A percentile compares a stretch with the other conserved stretches of the same genome.
Evolutionary conservation across 169 alveolate genomes (phyloP).

Genomic region (Amoebophrya sp.): DNA sequence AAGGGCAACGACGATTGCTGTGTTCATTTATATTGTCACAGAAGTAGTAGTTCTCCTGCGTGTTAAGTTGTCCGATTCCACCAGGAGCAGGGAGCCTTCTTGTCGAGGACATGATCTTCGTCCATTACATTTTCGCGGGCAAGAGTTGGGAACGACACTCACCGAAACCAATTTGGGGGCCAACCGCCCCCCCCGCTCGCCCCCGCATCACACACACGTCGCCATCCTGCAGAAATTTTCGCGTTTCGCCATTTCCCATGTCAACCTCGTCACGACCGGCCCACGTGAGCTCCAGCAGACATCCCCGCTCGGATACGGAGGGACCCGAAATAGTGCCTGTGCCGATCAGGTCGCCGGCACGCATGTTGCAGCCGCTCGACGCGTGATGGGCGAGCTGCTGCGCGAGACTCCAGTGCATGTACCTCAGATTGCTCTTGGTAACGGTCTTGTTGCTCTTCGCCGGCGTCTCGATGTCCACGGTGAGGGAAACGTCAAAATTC

Average conservation of each 20-base stretch:
- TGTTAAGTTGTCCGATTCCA: too few species aligned
- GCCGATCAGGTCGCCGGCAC: slow-evolving; percentile 58
- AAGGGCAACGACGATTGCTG: too few species aligned
- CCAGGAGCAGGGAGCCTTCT: too few species aligned
- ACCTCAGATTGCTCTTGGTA: background rate
- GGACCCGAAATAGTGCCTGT: slow-evolving; percentile 48
- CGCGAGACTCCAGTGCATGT: slow-evolving; percentile 48
- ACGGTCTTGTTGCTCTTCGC: too few species aligned
- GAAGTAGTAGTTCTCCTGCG: too few species aligned
- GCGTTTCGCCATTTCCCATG: background rate
- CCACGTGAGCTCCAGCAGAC: background rate
- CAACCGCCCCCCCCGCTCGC: background rate
- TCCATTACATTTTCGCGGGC: too few species aligned
- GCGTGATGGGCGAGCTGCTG: slow-evolving; percentile 59
- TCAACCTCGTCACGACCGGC: background rate
- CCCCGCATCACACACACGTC: background rate
- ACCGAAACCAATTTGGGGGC: background rate
- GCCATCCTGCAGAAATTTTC: background rate
- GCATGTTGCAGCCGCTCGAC: slow-evolving; percentile 50
- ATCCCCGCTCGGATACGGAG: background rate
- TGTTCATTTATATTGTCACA: too few species aligned
- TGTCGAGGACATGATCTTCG: too few species aligned
- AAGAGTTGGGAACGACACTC: background rate
- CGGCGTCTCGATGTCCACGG: too few species aligned
- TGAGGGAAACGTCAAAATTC: too few species aligned